A percentile compares a stretch with the other conserved stretches of the same genome.
Evolutionary conservation across 768 basidiomycete species (phyloP).

Genomic region (Lactarius trivialis): DNA sequence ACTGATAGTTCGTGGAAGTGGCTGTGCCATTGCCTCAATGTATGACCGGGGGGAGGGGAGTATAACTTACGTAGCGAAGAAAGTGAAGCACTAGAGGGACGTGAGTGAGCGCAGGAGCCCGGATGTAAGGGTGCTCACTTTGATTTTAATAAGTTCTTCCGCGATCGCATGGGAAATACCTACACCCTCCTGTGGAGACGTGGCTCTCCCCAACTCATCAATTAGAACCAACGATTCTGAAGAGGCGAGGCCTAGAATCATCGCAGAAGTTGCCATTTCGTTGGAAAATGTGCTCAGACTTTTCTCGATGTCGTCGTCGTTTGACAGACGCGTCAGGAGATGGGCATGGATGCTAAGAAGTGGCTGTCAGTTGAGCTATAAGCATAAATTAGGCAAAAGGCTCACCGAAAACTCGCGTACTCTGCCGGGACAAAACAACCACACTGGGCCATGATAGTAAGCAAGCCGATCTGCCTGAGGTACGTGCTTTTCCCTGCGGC

Average conservation of each 20-base stretch:
- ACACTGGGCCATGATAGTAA: slow-evolving; percentile 82
- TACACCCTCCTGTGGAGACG: slow-evolving; percentile 73
- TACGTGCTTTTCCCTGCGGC: slow-evolving; percentile 84
- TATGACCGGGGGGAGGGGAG: no score
- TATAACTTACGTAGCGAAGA: slow-evolving; percentile 76
- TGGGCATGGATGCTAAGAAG: slow-evolving; percentile 66
- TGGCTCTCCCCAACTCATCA: slow-evolving; percentile 92
- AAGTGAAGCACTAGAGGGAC: slow-evolving; percentile 60
- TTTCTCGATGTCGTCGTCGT: slow-evolving; percentile 89
- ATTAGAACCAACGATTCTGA: slow-evolving; percentile 70
- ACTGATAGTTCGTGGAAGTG: slow-evolving; percentile 77
- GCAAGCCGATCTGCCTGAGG: slow-evolving; percentile 76
- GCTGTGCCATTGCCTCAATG: slow-evolving; percentile 30
- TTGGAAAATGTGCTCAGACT: slow-evolving; percentile 90
- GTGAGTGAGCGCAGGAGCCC: slow-evolving; percentile 4
- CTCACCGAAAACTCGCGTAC: slow-evolving; percentile 81
- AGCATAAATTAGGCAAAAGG: not conserved
- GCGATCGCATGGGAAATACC: slow-evolving; percentile 83
- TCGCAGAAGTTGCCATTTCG: slow-evolving; percentile 89
- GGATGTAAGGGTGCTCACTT: slow-evolving; percentile 40
- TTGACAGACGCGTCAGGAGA: slow-evolving; percentile 81
- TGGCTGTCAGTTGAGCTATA: not conserved
- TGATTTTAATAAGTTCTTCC: slow-evolving; percentile 64
- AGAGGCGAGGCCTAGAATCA: slow-evolving; percentile 81
- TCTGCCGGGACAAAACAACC: slow-evolving; percentile 91